A percentile compares a stretch with the other conserved stretches of the same genome.
phyloP scores from a whole-genome alignment of 225 moss, liverwort and hornwort species.

The Marchantia paleacea region DNA sequence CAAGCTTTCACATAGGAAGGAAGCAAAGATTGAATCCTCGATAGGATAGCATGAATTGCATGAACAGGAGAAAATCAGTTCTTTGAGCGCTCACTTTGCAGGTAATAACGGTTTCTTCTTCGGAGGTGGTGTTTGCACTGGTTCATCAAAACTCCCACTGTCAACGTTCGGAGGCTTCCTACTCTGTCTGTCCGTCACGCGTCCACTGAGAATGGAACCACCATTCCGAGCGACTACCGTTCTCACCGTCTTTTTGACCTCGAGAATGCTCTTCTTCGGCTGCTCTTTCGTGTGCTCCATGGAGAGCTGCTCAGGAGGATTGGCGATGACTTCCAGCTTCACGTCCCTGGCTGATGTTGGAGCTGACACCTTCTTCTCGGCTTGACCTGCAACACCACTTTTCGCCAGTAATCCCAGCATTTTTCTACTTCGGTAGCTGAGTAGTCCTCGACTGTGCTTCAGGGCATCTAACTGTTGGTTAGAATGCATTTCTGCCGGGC shows the following conservation, averaged over 20 bases:
- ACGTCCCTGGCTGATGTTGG: not conserved
- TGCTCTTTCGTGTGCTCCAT: not conserved
- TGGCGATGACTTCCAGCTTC: not conserved
- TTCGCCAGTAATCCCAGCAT: constrained; percentile 28
- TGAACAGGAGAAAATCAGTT: too few species aligned
- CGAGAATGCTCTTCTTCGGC: not conserved
- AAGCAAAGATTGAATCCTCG: too few species aligned
- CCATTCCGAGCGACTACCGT: not conserved
- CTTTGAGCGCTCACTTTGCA: not conserved
- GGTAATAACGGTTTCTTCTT: constrained; percentile 15
- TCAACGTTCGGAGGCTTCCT: not conserved
- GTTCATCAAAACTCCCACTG: not conserved
- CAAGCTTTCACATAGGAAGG: too few species aligned
- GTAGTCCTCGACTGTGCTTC: constrained; percentile 34
- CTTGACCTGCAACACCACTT: not conserved
- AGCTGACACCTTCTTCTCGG: constrained; percentile 32
- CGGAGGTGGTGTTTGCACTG: not conserved
- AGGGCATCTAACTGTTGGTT: constrained; percentile 13
- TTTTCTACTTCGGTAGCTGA: constrained; percentile 68
- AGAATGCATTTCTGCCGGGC: not conserved
- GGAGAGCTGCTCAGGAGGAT: not conserved
- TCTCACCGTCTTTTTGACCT: constrained; percentile 11
- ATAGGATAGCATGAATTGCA: too few species aligned
- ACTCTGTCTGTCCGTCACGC: not conserved
- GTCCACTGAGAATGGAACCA: not conserved